Base-by-base conservation (phyloP, 768 basidiomycete species). In the Trametes elegans region DNA sequence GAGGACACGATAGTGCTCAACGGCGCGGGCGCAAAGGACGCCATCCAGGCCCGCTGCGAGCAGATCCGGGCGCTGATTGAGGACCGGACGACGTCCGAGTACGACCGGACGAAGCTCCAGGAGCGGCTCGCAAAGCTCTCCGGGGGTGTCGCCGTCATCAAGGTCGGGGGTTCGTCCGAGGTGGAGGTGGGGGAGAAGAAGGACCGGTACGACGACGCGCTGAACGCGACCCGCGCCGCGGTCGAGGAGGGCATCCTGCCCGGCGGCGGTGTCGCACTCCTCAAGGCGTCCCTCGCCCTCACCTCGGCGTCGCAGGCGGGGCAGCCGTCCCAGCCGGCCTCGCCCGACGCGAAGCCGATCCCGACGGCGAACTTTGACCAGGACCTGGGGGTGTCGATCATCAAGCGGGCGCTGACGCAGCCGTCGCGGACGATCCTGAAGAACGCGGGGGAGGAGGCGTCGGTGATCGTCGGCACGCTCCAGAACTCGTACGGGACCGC, bases 181-280 rank as follows among this genome's bases (percentile, higher is more conserved):
- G 96, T 98, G 47, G 96, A 98, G 74, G 96, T 98, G 57, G 81
- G 95, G 7, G 96, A 98, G 82, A 98, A 98, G 91, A 97, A 98
- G 84, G 96, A 98, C 70, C 82, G 95, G 32, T 98, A 97, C 67
- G 95, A 98, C 63, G 93, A 96, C 68, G 95, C 95, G 1, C 80
- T 98, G 42, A 97, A 97, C 71, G 94, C 95, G n/a, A 98, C 96
- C 4, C 88, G 96, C 35, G 96, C 96, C 23, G 94, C 96, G 40
- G 96, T 98, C 27, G 96, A 98, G 75, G 95, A 99, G 72, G 96
- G 96, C 68, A 97, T 98, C 66, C 87, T 98, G 29, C 96, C 96
- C 48, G 96, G 96, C 39, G 96, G 96, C 66, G 95, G 95, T 70
- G 86, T 92, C 28, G 95, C 96, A 24, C 82, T 97, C 21, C 82